Evolutionary conservation across 208 protist genomes (phyloP).

Genomic region (Lotmaria passim): DNA sequence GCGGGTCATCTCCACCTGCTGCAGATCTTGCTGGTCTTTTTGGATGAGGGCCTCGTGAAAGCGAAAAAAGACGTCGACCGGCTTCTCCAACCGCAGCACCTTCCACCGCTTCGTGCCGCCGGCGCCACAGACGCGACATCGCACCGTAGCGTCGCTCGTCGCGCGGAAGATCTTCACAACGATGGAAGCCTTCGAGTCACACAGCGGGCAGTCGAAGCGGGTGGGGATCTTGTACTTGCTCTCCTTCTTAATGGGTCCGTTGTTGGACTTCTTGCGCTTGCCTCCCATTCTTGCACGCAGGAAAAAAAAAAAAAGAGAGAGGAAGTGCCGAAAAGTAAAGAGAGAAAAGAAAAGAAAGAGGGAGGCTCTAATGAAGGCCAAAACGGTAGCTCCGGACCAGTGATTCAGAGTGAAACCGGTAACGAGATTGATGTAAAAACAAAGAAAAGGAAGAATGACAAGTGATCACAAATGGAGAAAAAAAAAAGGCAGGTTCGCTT

Average conservation of each 20-base stretch:
- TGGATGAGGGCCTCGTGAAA: constrained; percentile 85
- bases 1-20: constrained; percentile 41
- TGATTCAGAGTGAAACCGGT: no score
- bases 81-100: constrained; percentile 77
- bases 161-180: constrained; percentile 65
- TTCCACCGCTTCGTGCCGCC: constrained; percentile 52
- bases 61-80: constrained; percentile 88
- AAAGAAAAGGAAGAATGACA: no score
- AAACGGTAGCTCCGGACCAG: no score
- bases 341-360: background rate
- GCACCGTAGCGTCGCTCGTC: constrained; percentile 58
- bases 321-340: background rate
- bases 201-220: constrained; percentile 89
- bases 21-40: constrained; percentile 63
- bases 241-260: constrained; percentile 87
- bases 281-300: constrained; percentile 65
- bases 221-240: constrained; percentile 92
- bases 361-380: no score
- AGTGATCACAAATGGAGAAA: no score
- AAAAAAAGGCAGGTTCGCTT: no score
- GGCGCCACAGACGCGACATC: constrained; percentile 73
- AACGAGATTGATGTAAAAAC: no score
- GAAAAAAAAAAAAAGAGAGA: background rate
- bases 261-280: constrained; percentile 77
- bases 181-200: constrained; percentile 84